Percentiles rank a stretch among this genome's conserved stretches.
Conservation (phyloP, 1,284 basidiomycete species). For the Apiotrichum sp. region DNA sequence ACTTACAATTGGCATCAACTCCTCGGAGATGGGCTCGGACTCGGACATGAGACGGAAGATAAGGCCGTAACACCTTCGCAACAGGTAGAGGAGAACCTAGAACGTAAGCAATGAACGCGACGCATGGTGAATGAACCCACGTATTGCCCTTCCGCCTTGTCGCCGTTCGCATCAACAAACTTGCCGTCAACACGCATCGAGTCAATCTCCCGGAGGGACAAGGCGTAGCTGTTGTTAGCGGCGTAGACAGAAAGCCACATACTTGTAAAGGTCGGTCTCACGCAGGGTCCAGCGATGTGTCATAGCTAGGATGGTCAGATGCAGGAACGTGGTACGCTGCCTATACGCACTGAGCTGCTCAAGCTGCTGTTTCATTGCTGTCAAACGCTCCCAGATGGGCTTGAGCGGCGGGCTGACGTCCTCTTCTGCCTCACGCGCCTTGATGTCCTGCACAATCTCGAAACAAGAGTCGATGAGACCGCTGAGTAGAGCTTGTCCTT, state of each 20-base stretch:
- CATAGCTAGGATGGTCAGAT: constrained; percentile 52
- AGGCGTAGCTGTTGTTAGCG: constrained; percentile 59
- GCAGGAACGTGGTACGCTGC: neutral
- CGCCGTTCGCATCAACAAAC: constrained; percentile 90
- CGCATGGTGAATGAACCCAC: constrained; percentile 11
- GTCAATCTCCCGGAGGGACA: constrained; percentile 93
- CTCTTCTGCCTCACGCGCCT: constrained; percentile 86
- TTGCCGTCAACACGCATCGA: constrained; percentile 94
- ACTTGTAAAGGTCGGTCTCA: constrained; percentile 90
- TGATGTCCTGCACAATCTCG: constrained; percentile 93
- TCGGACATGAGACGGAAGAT: constrained; percentile 92
- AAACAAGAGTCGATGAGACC: constrained; percentile 95
- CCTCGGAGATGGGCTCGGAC: constrained; percentile 98
- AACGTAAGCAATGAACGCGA: neutral
- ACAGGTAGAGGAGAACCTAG: constrained; percentile 83
- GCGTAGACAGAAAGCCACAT: neutral
- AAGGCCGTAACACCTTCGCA: constrained; percentile 91
- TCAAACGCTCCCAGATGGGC: constrained; percentile 92
- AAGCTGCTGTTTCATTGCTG: constrained; percentile 61
- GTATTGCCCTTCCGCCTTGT: constrained; percentile 52
- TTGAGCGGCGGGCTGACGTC: constrained; percentile 80
- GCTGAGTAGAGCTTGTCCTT: constrained; percentile 69
- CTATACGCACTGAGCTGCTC: constrained; percentile 39
- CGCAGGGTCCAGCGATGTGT: constrained; percentile 96
- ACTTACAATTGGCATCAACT: constrained; percentile 89